phyloP scores from a whole-genome alignment of 2,329 filamentous ascomycete species.

The Alternaria metachromatica region DNA sequence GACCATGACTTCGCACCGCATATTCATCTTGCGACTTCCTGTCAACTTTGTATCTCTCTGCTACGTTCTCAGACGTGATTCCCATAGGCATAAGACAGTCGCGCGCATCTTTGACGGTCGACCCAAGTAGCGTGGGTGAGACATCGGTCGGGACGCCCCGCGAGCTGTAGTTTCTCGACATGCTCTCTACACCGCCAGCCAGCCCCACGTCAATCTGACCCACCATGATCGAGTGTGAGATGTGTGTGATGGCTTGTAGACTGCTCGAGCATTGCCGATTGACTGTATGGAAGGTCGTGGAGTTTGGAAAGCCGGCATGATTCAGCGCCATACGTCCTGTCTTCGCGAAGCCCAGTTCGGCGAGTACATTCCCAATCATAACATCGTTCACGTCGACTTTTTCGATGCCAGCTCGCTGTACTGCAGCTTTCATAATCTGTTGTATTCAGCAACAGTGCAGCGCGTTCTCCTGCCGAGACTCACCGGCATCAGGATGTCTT shows the following conservation, averaged over 20 bases:
- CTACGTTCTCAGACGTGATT: slow-evolving; percentile 97
- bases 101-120: slow-evolving; percentile 74
- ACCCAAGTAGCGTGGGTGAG: slow-evolving; percentile 78
- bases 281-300: slow-evolving; percentile 77
- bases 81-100: slow-evolving; percentile 97
- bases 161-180: slow-evolving; percentile 86
- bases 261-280: slow-evolving; percentile 98
- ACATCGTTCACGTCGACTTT: slow-evolving; percentile 34
- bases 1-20: slow-evolving; percentile 83
- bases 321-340: slow-evolving; percentile 86
- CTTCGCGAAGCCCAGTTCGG: slow-evolving; percentile 86
- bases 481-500: slow-evolving; percentile 75
- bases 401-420: slow-evolving; percentile 36
- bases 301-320: slow-evolving; percentile 91
- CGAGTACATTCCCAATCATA: slow-evolving; percentile 72
- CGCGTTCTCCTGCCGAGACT: slow-evolving; percentile 57
- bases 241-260: slow-evolving; percentile 91
- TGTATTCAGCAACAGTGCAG: slow-evolving; percentile 64
- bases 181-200: slow-evolving; percentile 85
- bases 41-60: slow-evolving; percentile 81
- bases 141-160: slow-evolving; percentile 71
- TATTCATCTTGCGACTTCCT: slow-evolving; percentile 83
- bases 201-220: slow-evolving; percentile 87
- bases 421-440: slow-evolving; percentile 73
- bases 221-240: slow-evolving; percentile 81